Percentiles rank a stretch among this genome's conserved stretches.
phyloP scores from a whole-genome alignment of 805 yeast species.

The Suhomyces tanzawaensis region DNA sequence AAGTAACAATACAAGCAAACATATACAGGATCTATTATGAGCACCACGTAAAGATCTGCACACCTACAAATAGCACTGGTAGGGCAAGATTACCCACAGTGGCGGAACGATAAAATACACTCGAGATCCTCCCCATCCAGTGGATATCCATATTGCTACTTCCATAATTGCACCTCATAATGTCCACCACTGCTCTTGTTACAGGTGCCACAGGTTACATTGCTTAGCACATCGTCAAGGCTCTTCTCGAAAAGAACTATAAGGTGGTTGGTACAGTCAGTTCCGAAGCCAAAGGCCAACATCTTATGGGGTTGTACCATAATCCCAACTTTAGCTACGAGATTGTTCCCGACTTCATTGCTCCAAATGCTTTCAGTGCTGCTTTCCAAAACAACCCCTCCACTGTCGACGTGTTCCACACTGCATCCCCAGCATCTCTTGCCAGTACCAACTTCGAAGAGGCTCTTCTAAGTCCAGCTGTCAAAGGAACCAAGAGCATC shows the following conservation, averaged over 20 bases:
- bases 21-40: no score
- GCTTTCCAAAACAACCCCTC: slow-evolving; percentile 42
- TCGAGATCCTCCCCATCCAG: no score
- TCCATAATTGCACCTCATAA: no score
- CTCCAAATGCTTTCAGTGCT: slow-evolving; percentile 45
- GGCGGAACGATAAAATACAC: no score
- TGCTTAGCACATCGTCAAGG: slow-evolving; percentile 47
- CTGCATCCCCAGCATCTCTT: slow-evolving; percentile 51
- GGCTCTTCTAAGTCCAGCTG: slow-evolving; percentile 53
- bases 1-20: no score
- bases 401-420: slow-evolving; percentile 45
- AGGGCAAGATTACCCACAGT: no score
- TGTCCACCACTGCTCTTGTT: slow-evolving; percentile 26
- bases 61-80: no score
- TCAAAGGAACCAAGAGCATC: slow-evolving; percentile 52
- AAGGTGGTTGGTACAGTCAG: slow-evolving; percentile 54
- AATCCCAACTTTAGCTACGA: slow-evolving; percentile 22
- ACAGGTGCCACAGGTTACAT: slow-evolving; percentile 56
- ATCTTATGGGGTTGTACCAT: slow-evolving; percentile 11
- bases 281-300: slow-evolving; percentile 21
- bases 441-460: slow-evolving; percentile 43
- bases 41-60: no score
- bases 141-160: no score
- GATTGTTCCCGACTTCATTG: slow-evolving; percentile 32
- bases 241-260: slow-evolving; percentile 39